Percentiles rank a stretch among this genome's conserved stretches.
These are phyloP conservation scores for Colletotrichum liaoningense DNA, from an alignment of 2,329 filamentous ascomycete species.

Conservation along the genomic window DNA sequence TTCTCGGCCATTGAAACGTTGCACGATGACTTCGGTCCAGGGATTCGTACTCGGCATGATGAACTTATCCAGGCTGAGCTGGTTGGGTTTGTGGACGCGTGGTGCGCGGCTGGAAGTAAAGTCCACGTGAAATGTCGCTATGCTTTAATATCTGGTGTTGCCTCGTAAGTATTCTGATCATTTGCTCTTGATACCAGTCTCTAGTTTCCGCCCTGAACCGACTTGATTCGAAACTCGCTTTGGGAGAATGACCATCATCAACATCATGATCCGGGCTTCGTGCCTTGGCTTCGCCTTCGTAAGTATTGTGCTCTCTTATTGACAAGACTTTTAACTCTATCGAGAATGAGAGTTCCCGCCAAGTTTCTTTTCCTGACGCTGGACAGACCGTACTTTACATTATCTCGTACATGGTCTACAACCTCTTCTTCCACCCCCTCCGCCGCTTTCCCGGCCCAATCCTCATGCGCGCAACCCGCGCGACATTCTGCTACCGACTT, in stretches of 20 bases:
- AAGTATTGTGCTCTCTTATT: neutral
- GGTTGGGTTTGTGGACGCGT: neutral
- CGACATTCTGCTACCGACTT: neutral
- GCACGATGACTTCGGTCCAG: neutral
- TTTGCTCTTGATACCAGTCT: neutral
- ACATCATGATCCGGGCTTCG: neutral
- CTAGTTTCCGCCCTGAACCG: neutral
- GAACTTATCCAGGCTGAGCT: neutral
- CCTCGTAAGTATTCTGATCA: neutral
- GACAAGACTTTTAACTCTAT: neutral
- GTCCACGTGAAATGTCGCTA: neutral
- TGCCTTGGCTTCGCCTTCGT: constrained; percentile 1
- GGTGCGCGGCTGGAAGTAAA: neutral
- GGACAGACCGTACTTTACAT: constrained; percentile 10
- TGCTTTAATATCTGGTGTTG: neutral
- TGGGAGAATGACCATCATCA: neutral
- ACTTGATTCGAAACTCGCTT: neutral
- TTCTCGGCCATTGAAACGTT: neutral
- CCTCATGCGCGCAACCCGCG: constrained; percentile 16
- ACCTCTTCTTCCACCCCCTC: constrained; percentile 49
- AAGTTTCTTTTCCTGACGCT: neutral
- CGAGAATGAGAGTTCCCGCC: too few species aligned
- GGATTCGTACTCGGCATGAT: constrained; percentile 9
- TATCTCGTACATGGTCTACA: constrained; percentile 39
- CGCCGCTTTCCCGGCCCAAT: constrained; percentile 44